Evolutionary conservation across 495 filamentous ascomycete species (phyloP).

Genomic region (Podospora anserina): DNA sequence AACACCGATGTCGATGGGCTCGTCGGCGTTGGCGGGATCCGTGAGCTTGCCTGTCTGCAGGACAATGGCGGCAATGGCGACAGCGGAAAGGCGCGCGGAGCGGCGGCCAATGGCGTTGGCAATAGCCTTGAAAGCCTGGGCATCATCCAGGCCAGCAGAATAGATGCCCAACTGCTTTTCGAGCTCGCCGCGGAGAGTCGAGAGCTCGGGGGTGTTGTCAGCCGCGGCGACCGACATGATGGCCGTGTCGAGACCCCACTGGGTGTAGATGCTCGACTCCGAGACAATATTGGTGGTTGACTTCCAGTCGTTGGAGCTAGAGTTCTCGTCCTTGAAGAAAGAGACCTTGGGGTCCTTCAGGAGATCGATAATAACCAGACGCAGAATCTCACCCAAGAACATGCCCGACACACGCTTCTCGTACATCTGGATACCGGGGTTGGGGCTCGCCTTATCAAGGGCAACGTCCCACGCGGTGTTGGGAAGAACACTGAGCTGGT

Average conservation of each 20-base stretch:
- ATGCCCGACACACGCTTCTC: slow-evolving; percentile 98
- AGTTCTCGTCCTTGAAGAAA: slow-evolving; percentile 67
- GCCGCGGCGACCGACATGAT: slow-evolving; percentile 77
- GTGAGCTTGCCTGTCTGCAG: slow-evolving; percentile 67
- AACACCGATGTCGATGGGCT: slow-evolving; percentile 81
- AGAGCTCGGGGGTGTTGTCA: slow-evolving; percentile 63
- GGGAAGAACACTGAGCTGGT: slow-evolving; percentile 80
- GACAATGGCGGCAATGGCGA: slow-evolving; percentile 79
- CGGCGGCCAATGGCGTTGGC: slow-evolving; percentile 82
- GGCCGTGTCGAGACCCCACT: slow-evolving; percentile 88
- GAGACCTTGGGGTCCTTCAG: slow-evolving; percentile 57
- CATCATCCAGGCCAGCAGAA: slow-evolving; percentile 69
- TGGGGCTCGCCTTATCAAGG: slow-evolving; percentile 76
- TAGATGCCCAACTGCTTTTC: slow-evolving; percentile 69
- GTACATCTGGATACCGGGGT: slow-evolving; percentile 97
- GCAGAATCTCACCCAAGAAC: slow-evolving; percentile 94
- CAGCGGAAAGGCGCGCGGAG: slow-evolving; percentile 81
- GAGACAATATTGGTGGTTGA: slow-evolving; percentile 65
- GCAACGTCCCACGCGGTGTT: slow-evolving; percentile 77
- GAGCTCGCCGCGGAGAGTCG: slow-evolving; percentile 68
- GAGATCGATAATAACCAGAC: slow-evolving; percentile 66
- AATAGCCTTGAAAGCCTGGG: slow-evolving; percentile 73
- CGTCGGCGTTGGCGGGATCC: slow-evolving; percentile 42
- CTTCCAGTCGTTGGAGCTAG: slow-evolving; percentile 58
- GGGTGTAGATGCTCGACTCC: slow-evolving; percentile 63